Base-by-base conservation (phyloP, 768 basidiomycete species). In the Lactarius deliciosus region DNA sequence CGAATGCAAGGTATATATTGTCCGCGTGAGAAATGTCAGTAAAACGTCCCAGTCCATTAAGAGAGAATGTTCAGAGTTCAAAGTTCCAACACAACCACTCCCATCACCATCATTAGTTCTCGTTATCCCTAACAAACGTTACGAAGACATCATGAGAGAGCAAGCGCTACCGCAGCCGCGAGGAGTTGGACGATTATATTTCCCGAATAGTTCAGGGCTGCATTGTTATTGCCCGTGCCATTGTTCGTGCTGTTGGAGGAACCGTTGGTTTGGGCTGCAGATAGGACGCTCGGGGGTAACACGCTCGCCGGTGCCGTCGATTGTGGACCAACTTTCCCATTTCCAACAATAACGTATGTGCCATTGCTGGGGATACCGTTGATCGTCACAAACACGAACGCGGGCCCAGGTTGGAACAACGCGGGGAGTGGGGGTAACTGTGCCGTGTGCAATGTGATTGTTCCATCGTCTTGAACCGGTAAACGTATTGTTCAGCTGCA, bases 361-460 rank as follows among this genome's bases (percentile, higher is more conserved):
- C 90, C 95, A 65, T 87, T 88, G 61, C 87, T 88, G 3, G 94
- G 95, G 18, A 97, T 85, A 47, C 93, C 94, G 69, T 88, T 81
- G 67, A 97, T 83, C 43, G 86, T 89, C 67, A 96, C 90, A 73
- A 86, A 97, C 64, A 96, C 67, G 68, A 94, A 80, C 0, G 85
- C 91, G 13, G 96, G 94, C 5, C 96, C 95, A 8, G 96, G 96
- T 71, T 90, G 88, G 79, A 96, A 84, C 72, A 97, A 71, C 73
- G 91, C 89, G 11, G 94, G 80, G 76, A 90, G 92, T 0, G 92
- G 91, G 0, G 92, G 93, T 7, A 86, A 81, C 74, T 95, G 95
- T 2, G 89, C 78, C 54, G 92, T 90, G 75, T 96, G 88, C 2
- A 96, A 78, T 7, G 83, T 84, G 70, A 92, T 87, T 20, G 87